These are phyloP conservation scores for Penicillium sp. DNA, from an alignment of 2,329 filamentous ascomycete genomes.

Conservation along the genomic window DNA sequence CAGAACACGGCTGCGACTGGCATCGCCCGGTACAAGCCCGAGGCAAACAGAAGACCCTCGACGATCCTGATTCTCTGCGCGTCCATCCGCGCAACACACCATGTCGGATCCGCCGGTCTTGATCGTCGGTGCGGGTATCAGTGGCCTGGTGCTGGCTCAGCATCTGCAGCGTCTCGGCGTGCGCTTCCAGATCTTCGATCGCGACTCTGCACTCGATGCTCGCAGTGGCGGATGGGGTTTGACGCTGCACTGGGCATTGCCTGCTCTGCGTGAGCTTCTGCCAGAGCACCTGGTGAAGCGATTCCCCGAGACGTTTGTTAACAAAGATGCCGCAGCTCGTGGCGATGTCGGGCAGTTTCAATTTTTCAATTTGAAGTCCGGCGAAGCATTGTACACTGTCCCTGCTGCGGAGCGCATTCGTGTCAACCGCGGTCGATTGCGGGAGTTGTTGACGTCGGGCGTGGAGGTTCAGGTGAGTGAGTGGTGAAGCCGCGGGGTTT, in stretches of 20 bases:
- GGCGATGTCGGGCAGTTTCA: slow-evolving; percentile 52
- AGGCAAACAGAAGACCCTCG: no score
- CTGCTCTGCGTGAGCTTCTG: slow-evolving; percentile 52
- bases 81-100: no score
- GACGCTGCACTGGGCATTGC: slow-evolving; percentile 62
- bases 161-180: slow-evolving; percentile 35
- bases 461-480: slow-evolving; percentile 48
- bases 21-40: no score
- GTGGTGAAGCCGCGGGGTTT: no score
- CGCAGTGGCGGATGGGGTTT: slow-evolving; percentile 61
- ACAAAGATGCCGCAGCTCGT: slow-evolving; percentile 49
- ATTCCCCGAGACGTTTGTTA: slow-evolving; percentile 54
- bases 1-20: no score
- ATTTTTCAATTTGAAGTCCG: slow-evolving; percentile 56
- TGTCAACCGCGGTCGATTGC: slow-evolving; percentile 49
- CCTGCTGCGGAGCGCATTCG: slow-evolving; percentile 49
- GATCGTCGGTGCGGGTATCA: slow-evolving; percentile 46
- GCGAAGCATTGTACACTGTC: slow-evolving; percentile 47
- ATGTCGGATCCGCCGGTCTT: slow-evolving; percentile 37
- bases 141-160: slow-evolving; percentile 45
- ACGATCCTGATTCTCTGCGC: no score
- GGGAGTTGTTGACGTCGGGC: slow-evolving; percentile 47
- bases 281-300: slow-evolving; percentile 47
- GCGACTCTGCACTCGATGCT: slow-evolving; percentile 45
- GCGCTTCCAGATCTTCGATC: slow-evolving; percentile 42